Evolutionary conservation across 345 rosid genomes (phyloP).

Genomic region (Dimocarpus longan): DNA sequence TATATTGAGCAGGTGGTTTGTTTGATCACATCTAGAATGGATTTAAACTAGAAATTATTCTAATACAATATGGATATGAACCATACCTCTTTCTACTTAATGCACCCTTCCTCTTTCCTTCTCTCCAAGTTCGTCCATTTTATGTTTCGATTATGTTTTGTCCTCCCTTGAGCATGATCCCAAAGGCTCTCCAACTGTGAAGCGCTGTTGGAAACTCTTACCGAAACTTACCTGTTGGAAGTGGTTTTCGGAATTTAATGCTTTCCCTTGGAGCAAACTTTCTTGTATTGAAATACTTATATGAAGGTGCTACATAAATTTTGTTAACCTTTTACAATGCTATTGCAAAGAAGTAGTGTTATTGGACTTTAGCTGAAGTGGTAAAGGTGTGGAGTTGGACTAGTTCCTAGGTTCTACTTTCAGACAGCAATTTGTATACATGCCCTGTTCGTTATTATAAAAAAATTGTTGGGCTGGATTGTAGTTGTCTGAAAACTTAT

Average conservation of each 20-base stretch:
- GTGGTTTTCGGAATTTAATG: neutral
- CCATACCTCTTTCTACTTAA: neutral
- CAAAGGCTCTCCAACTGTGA: neutral
- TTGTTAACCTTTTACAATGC: no score
- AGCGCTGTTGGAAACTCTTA: neutral
- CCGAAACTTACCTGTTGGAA: slow-evolving; percentile 1
- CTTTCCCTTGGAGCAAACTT: neutral
- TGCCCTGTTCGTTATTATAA: neutral
- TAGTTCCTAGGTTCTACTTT: neutral
- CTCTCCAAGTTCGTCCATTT: neutral
- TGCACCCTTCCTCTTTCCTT: neutral
- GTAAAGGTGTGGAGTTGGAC: neutral
- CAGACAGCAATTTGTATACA: neutral
- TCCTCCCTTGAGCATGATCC: neutral
- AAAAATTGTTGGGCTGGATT: neutral
- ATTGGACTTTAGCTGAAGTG: neutral
- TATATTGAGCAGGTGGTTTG: neutral
- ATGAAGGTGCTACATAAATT: no score
- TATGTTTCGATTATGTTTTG: neutral
- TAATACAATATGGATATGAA: neutral
- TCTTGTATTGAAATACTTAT: neutral
- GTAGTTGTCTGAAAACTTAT: neutral
- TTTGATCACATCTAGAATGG: slow-evolving; percentile 6
- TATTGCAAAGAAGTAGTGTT: neutral
- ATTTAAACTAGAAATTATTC: neutral